Percentiles rank a stretch among this genome's conserved stretches.
phyloP scores from a whole-genome alignment of 2,329 filamentous ascomycete genomes.

The Xylaria sp. region DNA sequence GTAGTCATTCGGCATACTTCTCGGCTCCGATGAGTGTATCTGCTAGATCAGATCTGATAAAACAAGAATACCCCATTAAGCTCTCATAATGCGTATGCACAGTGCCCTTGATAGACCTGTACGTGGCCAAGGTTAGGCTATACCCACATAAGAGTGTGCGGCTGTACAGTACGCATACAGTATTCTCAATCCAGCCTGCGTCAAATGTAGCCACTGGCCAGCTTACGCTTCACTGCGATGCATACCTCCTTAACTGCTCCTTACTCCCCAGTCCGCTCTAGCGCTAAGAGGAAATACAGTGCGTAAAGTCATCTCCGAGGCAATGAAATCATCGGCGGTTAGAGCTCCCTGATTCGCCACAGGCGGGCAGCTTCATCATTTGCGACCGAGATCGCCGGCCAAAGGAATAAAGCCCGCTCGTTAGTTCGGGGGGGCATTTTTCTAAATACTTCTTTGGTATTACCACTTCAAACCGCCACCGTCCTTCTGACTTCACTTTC shows the following conservation, averaged over 20 bases:
- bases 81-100: background rate
- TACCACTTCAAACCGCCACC: constrained; percentile 20
- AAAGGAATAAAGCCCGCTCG: constrained; percentile 35
- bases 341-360: constrained; percentile 40
- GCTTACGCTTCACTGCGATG: too few relatives aligned
- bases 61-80: constrained; percentile 11
- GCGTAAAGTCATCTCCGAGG: constrained; percentile 32
- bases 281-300: constrained; percentile 32
- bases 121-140: background rate
- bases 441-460: constrained; percentile 10
- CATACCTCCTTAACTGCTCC: too few relatives aligned
- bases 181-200: background rate
- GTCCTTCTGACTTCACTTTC: background rate
- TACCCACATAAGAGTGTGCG: too few relatives aligned
- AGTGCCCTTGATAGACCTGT: background rate
- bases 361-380: constrained; percentile 28
- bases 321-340: constrained; percentile 41
- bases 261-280: too few relatives aligned
- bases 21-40: constrained; percentile 13
- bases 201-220: background rate
- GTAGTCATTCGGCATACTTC: constrained; percentile 10
- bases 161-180: background rate
- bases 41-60: constrained; percentile 27
- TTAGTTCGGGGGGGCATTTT: constrained; percentile 3
- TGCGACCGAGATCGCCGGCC: constrained; percentile 43